Evolutionary conservation across 768 basidiomycete genomes (phyloP), one percentile per base, ranked within the genome.

Genomic region (Boletus pseudo-olivaceus): DNA sequence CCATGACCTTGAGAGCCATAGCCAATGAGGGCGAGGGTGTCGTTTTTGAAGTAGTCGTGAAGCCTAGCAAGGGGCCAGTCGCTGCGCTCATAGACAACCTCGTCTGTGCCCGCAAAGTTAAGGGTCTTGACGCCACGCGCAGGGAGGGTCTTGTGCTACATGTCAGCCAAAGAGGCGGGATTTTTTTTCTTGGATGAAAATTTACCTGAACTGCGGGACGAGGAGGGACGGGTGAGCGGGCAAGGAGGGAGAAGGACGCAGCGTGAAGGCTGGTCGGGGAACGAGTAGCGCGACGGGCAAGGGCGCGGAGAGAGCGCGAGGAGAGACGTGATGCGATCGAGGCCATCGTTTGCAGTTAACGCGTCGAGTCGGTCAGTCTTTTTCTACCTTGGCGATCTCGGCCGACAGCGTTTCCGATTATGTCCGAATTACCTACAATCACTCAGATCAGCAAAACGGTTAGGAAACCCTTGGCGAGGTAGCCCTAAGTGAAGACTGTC

Each of bases 1-100:
- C 97, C 97, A 73, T 98, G 97, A 39, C 96, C 95, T 76, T 96
- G 94, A 12, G 97, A 98, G 58, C 97, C 97, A 70, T 99, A 98
- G 55, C 97, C 97, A 65, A 98, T 98, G 75, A 99, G 85, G 58
- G 96, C 96, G 51, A 99, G 91, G 62, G 95, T 98, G 75, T 99
- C 97, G 70, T 98, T 90, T 77, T 98, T 98, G 83, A 99, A 97
- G 82, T 96, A 99, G 72, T 98, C 94, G 73, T 98, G 96, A 69
- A 99, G 87, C 78, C 92, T 98, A 57, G 93, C 85, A 58, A 96
- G 77, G 34, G 97, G 97, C 97, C 97, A 99, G 82, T 99, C 97
- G 63, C 82, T 82, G 60, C 92, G 91, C 78, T 98, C 95, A 68
- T 95, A 98, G 43, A 98, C 91, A 59, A 83, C 82, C 77, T 98